Percentiles rank a stretch among this genome's conserved stretches.
Conservation (phyloP, 805 yeast genomes). For the Phaffomyces thermotolerans region DNA sequence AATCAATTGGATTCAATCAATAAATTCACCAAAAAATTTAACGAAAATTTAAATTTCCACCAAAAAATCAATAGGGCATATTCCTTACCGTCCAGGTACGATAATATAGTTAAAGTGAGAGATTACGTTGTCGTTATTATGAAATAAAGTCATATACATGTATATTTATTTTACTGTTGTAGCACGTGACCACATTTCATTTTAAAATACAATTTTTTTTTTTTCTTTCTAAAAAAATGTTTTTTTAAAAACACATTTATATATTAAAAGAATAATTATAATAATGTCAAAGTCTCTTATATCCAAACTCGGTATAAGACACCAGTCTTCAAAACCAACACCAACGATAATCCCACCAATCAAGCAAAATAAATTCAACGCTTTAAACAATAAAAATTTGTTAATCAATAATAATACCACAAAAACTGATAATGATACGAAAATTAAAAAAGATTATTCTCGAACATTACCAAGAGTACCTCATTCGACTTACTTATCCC, state of each 20-base stretch:
- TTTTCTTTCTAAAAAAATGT: neutral
- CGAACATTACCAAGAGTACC: constrained; percentile 13
- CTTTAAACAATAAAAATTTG: constrained; percentile 21
- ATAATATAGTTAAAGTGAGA: neutral
- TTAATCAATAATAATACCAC: neutral
- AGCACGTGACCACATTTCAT: too few species aligned
- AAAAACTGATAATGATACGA: neutral
- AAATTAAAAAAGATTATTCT: constrained; percentile 16
- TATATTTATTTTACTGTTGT: too few species aligned
- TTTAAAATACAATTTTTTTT: too few species aligned
- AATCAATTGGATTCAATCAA: neutral
- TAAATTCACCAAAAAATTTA: neutral
- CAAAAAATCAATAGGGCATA: neutral
- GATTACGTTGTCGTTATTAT: neutral
- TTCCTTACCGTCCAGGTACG: neutral
- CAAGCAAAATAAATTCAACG: constrained; percentile 15
- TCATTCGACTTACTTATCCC: constrained; percentile 11
- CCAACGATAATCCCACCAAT: neutral
- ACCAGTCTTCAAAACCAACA: constrained; percentile 9
- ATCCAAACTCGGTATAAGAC: neutral
- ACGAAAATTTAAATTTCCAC: neutral
- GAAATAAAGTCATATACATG: too few species aligned
- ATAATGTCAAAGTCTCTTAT: neutral
- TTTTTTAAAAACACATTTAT: neutral
- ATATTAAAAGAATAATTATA: too few species aligned